Base-by-base conservation (phyloP, 768 basidiomycete species). In the Mycena leptocephala region DNA sequence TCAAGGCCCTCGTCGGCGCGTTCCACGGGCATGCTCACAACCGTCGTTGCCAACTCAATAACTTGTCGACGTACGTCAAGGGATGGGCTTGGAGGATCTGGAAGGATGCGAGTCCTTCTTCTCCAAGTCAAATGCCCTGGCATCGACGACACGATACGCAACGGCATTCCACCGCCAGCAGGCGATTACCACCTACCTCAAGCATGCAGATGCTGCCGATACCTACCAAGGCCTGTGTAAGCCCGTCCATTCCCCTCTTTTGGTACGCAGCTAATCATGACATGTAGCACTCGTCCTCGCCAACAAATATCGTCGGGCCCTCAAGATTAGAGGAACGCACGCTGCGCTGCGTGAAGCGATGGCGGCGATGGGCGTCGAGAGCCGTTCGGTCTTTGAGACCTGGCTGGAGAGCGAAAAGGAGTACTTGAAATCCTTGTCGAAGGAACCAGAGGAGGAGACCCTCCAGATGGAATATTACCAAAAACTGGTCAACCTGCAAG, bases 401-500 rank as follows among this genome's bases (percentile, higher is more conserved):
- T 55, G 53, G 53, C 53, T 55, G 9, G 26, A 28, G 26, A 39
- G n/a, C n/a, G 79, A 81, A 56, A 39, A 58, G 59, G 41, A 37
- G n/a, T 82, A 78, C 61, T 66, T 82, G 35, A 39, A 65, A 22
- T 22, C 61, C 13, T 48, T 81, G 41, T 63, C 75, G 43, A 69
- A 59, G 30, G 80, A 79, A 63, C 80, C 80, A 0, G 35, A 48
- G n/a, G n/a, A n/a, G n/a, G n/a, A n/a, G n/a, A n/a, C n/a, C n/a
- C n/a, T n/a, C n/a, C n/a, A n/a, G n/a, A 76, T 74, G 72, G 77
- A 80, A 35, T 78, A 73, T 55, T 61, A 46, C 35, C 32, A 74
- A 33, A 74, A 73, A 26, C 66, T 76, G 14, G 71, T 74, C 13
- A 62, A 56, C 32, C 65, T 72, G 4, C 24, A 41, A 7, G 65